phyloP scores from a whole-genome alignment of 768 basidiomycete genomes.

The Amylocystis lapponica region DNA sequence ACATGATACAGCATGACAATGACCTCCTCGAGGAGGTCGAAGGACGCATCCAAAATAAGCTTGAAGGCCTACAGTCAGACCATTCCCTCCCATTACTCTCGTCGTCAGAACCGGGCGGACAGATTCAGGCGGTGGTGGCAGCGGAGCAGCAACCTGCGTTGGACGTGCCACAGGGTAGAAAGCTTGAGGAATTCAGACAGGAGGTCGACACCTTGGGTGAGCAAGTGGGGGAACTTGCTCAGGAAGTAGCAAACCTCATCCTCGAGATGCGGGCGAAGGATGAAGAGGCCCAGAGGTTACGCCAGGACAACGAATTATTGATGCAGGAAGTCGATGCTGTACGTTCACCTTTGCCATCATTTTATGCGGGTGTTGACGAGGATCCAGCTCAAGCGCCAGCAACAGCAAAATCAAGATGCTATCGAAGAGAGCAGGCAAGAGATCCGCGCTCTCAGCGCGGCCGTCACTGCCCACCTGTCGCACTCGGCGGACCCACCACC shows the following conservation, averaged over 20 bases:
- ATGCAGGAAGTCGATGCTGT: constrained; percentile 17
- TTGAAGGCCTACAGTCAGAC: too few species aligned
- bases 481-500: constrained; percentile 6
- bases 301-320: constrained; percentile 15
- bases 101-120: too few species aligned
- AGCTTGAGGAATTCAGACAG: background rate
- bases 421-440: constrained; percentile 8
- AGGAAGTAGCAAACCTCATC: background rate
- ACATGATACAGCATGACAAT: constrained; percentile 29
- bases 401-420: constrained; percentile 1
- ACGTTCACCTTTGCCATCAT: background rate
- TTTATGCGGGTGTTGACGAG: background rate
- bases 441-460: constrained; percentile 16
- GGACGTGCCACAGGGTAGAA: background rate
- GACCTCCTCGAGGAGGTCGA: constrained; percentile 15
- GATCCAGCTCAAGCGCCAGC: constrained; percentile 5
- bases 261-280: background rate
- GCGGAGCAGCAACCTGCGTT: constrained; percentile 1
- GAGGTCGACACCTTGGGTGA: background rate
- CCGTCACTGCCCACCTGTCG: constrained; percentile 12
- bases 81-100: too few species aligned
- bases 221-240: background rate
- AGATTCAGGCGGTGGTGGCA: too few species aligned
- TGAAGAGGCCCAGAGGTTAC: constrained; percentile 5
- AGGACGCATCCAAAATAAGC: constrained; percentile 2